A percentile compares a stretch with the other conserved stretches of the same genome.
phyloP scores from a whole-genome alignment of 495 filamentous ascomycete species.

The Chaetomidium leptoderma region DNA sequence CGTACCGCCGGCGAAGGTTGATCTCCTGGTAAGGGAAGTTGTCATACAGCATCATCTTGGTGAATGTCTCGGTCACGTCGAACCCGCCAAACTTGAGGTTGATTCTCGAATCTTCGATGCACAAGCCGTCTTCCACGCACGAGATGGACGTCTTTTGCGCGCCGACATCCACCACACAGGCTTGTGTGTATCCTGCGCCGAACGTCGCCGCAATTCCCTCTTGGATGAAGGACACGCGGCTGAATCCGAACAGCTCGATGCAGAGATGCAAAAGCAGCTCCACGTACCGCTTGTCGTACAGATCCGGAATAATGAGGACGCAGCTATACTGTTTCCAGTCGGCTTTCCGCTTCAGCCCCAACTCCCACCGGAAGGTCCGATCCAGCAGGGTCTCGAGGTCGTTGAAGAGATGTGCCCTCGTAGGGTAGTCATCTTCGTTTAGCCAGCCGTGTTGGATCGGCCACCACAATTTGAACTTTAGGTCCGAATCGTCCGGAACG shows the following conservation, averaged over 20 bases:
- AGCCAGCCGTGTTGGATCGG: conserved; percentile 81
- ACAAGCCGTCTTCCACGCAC: conserved; percentile 96
- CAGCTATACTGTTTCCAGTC: conserved; percentile 89
- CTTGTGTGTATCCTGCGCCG: conserved; percentile 88
- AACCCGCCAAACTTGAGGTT: conserved; percentile 91
- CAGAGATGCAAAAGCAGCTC: conserved; percentile 76
- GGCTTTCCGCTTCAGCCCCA: conserved; percentile 69
- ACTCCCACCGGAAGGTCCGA: conserved; percentile 74
- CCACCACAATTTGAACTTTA: conserved; percentile 87
- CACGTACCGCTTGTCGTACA: conserved; percentile 92
- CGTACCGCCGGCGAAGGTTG: conserved; percentile 82
- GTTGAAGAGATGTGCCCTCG: conserved; percentile 68
- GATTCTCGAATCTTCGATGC: conserved; percentile 80
- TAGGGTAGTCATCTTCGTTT: conserved; percentile 83
- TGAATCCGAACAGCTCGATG: conserved; percentile 83
- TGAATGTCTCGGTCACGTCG: conserved; percentile 89
- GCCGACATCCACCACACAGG: conserved; percentile 93
- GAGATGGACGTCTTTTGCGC: conserved; percentile 97
- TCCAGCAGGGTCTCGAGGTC: conserved; percentile 86
- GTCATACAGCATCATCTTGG: conserved; percentile 95
- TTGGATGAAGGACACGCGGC: conserved; percentile 85
- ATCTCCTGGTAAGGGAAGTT: conserved; percentile 92
- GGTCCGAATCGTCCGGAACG: conserved; percentile 83
- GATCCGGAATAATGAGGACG: conserved; percentile 90
- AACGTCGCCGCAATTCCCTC: conserved; percentile 92